Percentiles rank a stretch among this genome's conserved stretches.
Conservation (phyloP, 2,329 filamentous ascomycete genomes). For the Epichloe aotearoae region DNA sequence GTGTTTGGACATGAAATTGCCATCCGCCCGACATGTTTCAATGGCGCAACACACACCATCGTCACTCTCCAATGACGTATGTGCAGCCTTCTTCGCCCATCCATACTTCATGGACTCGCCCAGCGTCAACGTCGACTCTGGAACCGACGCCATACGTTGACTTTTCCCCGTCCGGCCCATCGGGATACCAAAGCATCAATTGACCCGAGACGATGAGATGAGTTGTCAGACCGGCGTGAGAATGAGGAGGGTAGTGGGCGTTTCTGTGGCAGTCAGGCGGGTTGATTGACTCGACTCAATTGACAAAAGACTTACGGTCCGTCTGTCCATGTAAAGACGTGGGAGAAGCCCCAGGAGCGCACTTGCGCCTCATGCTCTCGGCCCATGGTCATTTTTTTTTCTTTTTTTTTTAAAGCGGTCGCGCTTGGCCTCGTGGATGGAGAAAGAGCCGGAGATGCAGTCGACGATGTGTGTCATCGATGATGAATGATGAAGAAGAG, state of each 20-base stretch:
- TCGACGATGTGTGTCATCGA: neutral
- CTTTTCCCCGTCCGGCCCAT: slow-evolving; percentile 41
- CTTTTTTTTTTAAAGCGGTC: no score
- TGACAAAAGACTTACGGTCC: slow-evolving; percentile 40
- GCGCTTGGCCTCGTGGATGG: neutral
- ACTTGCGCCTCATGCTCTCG: slow-evolving; percentile 42
- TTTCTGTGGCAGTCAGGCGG: slow-evolving; percentile 32
- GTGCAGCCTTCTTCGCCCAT: slow-evolving; percentile 53
- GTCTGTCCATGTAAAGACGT: slow-evolving; percentile 63
- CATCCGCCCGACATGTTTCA: no score
- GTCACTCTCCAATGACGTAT: slow-evolving; percentile 50
- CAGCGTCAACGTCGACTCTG: slow-evolving; percentile 52
- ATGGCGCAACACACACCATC: neutral
- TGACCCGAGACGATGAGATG: slow-evolving; percentile 54
- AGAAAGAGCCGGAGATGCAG: neutral
- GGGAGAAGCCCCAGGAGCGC: slow-evolving; percentile 52
- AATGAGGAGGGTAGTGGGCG: slow-evolving; percentile 54
- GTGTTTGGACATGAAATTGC: no score
- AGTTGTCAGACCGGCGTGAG: slow-evolving; percentile 50
- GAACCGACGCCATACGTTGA: slow-evolving; percentile 46
- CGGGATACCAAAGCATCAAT: slow-evolving; percentile 53
- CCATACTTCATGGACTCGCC: slow-evolving; percentile 55
- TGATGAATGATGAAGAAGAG: no score
- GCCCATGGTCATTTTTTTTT: slow-evolving; percentile 11
- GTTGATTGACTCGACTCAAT: neutral